phyloP scores from a whole-genome alignment of 805 yeast species.

The Hanseniaspora clermontiae region DNA sequence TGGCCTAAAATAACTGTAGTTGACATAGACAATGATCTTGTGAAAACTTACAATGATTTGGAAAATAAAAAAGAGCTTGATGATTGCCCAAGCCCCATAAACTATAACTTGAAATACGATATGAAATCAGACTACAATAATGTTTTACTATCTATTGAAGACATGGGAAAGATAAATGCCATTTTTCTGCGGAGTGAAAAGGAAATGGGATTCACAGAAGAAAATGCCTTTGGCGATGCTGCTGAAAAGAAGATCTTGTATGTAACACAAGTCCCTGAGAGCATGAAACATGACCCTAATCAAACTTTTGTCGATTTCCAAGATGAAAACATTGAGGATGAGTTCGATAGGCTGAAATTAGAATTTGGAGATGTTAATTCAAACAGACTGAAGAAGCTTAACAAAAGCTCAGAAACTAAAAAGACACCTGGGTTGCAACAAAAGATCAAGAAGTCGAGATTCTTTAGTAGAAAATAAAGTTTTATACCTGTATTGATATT shows the following conservation, averaged over 20 bases:
- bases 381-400: constrained; percentile 30
- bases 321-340: background rate
- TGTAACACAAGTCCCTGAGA: background rate
- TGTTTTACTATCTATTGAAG: background rate
- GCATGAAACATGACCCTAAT: background rate
- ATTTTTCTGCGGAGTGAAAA: background rate
- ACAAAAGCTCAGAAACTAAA: constrained; percentile 51
- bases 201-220: background rate
- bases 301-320: background rate
- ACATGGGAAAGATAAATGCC: constrained; percentile 4
- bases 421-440: constrained; percentile 53
- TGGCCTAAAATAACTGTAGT: background rate
- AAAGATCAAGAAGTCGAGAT: constrained; percentile 78
- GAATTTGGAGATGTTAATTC: background rate
- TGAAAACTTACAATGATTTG: constrained; percentile 1
- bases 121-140: background rate
- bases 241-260: background rate
- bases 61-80: background rate
- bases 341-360: background rate
- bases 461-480: constrained; percentile 53
- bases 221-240: background rate
- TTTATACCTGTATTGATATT: too few species aligned
- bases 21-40: background rate
- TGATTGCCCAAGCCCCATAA: constrained; percentile 10
- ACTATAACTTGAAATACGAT: background rate